Conservation (phyloP, 176 grass and related monocot species). For the Zea luxurians region DNA sequence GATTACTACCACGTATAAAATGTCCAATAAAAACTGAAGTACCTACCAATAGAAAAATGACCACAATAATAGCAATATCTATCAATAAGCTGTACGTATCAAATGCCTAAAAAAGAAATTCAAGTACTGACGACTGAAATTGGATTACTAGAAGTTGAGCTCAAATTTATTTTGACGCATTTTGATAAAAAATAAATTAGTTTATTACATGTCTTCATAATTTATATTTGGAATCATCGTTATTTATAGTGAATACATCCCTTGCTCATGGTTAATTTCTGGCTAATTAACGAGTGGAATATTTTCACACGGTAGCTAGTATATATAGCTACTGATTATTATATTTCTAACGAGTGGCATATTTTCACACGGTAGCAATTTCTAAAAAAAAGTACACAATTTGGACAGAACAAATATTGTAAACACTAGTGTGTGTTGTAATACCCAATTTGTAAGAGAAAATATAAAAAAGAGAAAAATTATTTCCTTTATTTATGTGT, state of each 20-base stretch:
- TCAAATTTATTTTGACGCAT: neutral
- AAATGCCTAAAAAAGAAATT: neutral
- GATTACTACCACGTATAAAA: neutral
- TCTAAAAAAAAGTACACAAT: too few relatives aligned
- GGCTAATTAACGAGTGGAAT: neutral
- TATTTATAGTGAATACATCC: neutral
- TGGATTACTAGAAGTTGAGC: neutral
- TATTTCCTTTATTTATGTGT: too few relatives aligned
- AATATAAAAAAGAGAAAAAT: too few relatives aligned
- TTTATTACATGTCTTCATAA: neutral
- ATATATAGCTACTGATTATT: too few relatives aligned
- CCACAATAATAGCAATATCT: too few relatives aligned
- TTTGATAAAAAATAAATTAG: neutral
- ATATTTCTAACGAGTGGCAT: too few relatives aligned
- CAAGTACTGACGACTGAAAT: neutral
- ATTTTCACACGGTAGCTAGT: neutral
- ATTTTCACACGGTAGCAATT: too few relatives aligned
- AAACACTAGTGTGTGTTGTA: too few relatives aligned
- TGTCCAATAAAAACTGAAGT: neutral
- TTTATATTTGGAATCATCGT: neutral
- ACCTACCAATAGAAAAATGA: too few relatives aligned
- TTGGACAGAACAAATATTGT: too few relatives aligned
- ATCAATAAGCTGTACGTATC: too few relatives aligned
- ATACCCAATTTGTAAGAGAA: too few relatives aligned
- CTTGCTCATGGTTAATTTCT: neutral